These are phyloP conservation scores for Talinum fruticosum DNA, from an alignment of 148 eudicot genomes.

Conservation along the genomic window DNA sequence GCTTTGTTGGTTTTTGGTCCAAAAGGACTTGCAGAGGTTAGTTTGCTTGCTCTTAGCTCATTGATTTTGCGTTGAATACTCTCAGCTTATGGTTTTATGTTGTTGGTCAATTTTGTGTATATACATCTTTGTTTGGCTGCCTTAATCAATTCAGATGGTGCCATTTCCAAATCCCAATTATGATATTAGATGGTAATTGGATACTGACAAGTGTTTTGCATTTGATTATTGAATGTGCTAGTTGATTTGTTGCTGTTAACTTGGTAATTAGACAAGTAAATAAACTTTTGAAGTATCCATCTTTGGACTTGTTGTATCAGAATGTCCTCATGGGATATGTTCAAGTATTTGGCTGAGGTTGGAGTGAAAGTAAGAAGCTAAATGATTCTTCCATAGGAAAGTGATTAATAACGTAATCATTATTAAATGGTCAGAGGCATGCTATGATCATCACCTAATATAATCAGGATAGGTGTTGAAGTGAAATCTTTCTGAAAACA, in stretches of 20 bases:
- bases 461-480: background rate
- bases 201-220: background rate
- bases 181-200: background rate
- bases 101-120: background rate
- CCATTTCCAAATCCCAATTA: background rate
- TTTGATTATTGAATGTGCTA: background rate
- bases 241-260: background rate
- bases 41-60: conserved; percentile 9
- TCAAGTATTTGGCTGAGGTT: no score
- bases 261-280: background rate
- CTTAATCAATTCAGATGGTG: background rate
- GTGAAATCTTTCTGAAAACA: background rate
- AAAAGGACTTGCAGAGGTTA: conserved; percentile 97
- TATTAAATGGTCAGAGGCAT: no score
- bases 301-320: no score
- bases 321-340: no score
- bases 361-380: no score
- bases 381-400: no score
- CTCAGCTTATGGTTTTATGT: background rate
- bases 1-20: conserved; percentile 98
- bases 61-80: background rate
- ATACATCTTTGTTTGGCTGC: background rate
- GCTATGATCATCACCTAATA: no score
- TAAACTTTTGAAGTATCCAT: no score
- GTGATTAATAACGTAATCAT: no score